These are phyloP conservation scores for Copromyces sp. DNA, from an alignment of 495 filamentous ascomycete species.

Conservation along the genomic window DNA sequence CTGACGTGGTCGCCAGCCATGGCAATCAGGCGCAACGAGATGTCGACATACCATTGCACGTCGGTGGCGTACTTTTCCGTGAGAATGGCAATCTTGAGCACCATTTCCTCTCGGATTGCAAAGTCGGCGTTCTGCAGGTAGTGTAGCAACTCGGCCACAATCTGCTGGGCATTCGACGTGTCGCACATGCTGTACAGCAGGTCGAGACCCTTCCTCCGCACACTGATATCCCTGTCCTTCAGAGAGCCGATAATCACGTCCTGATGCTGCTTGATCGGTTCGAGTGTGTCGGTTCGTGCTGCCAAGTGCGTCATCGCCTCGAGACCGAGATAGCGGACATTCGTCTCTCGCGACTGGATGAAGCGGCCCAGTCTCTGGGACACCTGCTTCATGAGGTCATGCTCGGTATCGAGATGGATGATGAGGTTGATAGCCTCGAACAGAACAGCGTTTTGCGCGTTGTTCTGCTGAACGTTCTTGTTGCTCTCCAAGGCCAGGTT, in stretches of 20 bases:
- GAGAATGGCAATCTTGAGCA: conserved; percentile 94
- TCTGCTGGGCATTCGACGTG: conserved; percentile 76
- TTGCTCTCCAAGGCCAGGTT: conserved; percentile 84
- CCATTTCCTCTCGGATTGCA: conserved; percentile 97
- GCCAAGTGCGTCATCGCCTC: conserved; percentile 99
- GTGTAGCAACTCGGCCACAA: conserved; percentile 86
- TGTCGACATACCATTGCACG: conserved; percentile 98
- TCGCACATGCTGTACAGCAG: conserved; percentile 99
- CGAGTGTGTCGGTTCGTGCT: conserved; percentile 85
- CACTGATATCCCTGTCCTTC: conserved; percentile 93
- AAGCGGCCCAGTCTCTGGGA: conserved; percentile 91
- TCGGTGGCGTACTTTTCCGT: conserved; percentile 98
- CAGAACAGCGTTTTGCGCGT: conserved; percentile 94
- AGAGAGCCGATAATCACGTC: conserved; percentile 89
- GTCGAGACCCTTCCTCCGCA: conserved; percentile 89
- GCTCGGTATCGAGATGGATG: conserved; percentile 97
- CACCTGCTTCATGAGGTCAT: conserved; percentile 91
- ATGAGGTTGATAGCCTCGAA: conserved; percentile 99
- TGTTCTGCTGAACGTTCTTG: conserved; percentile 99
- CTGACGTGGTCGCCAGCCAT: conserved; percentile 98
- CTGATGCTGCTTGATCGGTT: conserved; percentile 97
- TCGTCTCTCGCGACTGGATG: conserved; percentile 93
- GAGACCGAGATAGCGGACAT: conserved; percentile 91
- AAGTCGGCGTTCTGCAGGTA: conserved; percentile 97
- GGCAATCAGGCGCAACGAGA: conserved; percentile 86